Evolutionary conservation across 306 rosid genomes (phyloP), one percentile per base, ranked within the genome.

Genomic region (Gleditsia sinensis): DNA sequence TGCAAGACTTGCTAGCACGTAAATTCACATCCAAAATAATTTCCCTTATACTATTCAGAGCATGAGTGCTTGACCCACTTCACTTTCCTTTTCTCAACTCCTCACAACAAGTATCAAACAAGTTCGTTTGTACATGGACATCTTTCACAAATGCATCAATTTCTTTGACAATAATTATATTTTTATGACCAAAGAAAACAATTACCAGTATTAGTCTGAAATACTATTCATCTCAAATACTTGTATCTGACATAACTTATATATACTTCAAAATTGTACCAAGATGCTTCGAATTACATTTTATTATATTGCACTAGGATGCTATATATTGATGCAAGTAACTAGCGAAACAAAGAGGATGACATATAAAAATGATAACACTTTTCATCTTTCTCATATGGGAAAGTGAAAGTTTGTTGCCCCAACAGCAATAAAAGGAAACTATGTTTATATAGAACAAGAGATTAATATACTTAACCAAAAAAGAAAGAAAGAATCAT

Each of bases 271-370:
- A 63, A 70, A 61, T 69, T 58, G 80, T 63, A 80, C 78, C 67
- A 80, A 81, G 51, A 74, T 79, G 86, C 83, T 77, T 74, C 83
- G 75, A 79, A 83, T 71, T 77, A 77, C 81, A 48, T 23, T 78
- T 48, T 60, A 42, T 30, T 78, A 75, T 71, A 75, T 63, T 67
- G 59, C 40, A 43, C 60, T 68, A 74, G 86, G 74, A 79, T 77
- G 83, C 83, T 66, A 82, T 42, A 68, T 54, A 53, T 82, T 82
- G 81, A 77, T 79, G 67, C 68, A 69, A 67, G 71, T 57, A 69
- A 48, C 72, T 53, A 63, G 63, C 79, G 71, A 71, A 71, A 42
- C 80, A 57, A 65, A 58, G 66, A 48, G 58, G 74, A 58, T 12
- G 67, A 75, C 66, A 69, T 56, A 23, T 59, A 56, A 77, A 51